phyloP scores from a whole-genome alignment of 331 rosid species.

The Spiraea crenata region DNA sequence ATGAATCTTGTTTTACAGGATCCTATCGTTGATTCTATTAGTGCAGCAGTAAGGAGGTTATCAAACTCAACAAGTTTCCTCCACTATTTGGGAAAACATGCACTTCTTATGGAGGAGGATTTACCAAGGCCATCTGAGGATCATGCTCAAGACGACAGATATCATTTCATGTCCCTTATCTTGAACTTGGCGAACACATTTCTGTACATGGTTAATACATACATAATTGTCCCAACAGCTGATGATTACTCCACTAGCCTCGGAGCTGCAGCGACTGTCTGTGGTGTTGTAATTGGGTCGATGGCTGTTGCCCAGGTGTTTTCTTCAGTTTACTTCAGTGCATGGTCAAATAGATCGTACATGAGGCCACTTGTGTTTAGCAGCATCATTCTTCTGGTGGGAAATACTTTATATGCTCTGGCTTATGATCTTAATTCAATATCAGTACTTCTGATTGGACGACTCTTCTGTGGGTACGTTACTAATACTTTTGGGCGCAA shows the following conservation, averaged over 20 bases:
- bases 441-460: conserved; percentile 48
- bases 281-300: conserved; percentile 53
- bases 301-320: conserved; percentile 56
- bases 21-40: conserved; percentile 43
- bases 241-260: conserved; percentile 49
- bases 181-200: conserved; percentile 50
- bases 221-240: conserved; percentile 52
- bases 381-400: conserved; percentile 45
- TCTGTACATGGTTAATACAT: conserved; percentile 54
- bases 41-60: conserved; percentile 37
- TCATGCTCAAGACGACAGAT: conserved; percentile 27
- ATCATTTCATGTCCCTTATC: conserved; percentile 46
- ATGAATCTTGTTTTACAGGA: conserved; percentile 30
- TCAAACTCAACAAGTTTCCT: conserved; percentile 46
- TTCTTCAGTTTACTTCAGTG: conserved; percentile 51
- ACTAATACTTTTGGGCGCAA: conserved; percentile 5
- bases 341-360: conserved; percentile 54
- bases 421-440: conserved; percentile 51
- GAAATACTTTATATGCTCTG: conserved; percentile 46
- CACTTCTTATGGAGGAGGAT: conserved; percentile 38
- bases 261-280: conserved; percentile 56
- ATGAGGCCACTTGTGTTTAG: conserved; percentile 49
- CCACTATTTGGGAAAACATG: conserved; percentile 46
- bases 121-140: conserved; percentile 30
- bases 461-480: conserved; percentile 46